phyloP scores from a whole-genome alignment of 768 basidiomycete species.

The Pisolithus albus region DNA sequence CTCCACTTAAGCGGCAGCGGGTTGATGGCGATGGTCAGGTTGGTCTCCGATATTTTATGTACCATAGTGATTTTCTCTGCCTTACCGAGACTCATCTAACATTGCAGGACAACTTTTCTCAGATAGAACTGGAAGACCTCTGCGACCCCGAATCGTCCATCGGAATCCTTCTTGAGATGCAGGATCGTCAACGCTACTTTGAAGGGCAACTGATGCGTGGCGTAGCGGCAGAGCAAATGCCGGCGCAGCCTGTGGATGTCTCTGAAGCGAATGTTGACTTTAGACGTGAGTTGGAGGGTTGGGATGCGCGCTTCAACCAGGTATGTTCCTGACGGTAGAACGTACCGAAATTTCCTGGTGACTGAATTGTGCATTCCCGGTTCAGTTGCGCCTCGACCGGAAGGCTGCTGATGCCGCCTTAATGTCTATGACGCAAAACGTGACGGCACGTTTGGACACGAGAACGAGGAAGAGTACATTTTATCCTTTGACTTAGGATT shows the following conservation, averaged over 20 bases:
- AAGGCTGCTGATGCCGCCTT: constrained; percentile 65
- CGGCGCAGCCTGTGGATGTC: constrained; percentile 36
- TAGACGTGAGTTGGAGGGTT: constrained; percentile 42
- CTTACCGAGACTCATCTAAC: not conserved
- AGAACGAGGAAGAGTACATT: constrained; percentile 57
- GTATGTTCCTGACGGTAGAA: constrained; percentile 29
- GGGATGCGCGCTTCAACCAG: constrained; percentile 52
- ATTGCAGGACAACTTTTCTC: constrained; percentile 28
- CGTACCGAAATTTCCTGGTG: not conserved
- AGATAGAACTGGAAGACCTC: constrained; percentile 84
- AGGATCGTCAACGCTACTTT: constrained; percentile 77
- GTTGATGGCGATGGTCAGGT: constrained; percentile 42
- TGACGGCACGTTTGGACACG: constrained; percentile 62
- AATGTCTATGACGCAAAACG: constrained; percentile 71
- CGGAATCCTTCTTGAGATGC: constrained; percentile 82
- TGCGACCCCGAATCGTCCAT: constrained; percentile 56
- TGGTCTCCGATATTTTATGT: constrained; percentile 5
- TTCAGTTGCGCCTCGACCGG: constrained; percentile 60
- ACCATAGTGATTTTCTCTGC: not conserved
- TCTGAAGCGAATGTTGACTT: constrained; percentile 42
- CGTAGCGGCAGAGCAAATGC: not conserved
- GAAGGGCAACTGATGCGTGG: constrained; percentile 49
- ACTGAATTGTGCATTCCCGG: not conserved
- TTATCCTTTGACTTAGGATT: not conserved
- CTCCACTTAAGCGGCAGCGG: constrained; percentile 56